Evolutionary conservation across 1,139 yeast genomes (phyloP), one percentile per base, ranked within the genome.

Genomic region (Lodderomyces orthopsilosis): DNA sequence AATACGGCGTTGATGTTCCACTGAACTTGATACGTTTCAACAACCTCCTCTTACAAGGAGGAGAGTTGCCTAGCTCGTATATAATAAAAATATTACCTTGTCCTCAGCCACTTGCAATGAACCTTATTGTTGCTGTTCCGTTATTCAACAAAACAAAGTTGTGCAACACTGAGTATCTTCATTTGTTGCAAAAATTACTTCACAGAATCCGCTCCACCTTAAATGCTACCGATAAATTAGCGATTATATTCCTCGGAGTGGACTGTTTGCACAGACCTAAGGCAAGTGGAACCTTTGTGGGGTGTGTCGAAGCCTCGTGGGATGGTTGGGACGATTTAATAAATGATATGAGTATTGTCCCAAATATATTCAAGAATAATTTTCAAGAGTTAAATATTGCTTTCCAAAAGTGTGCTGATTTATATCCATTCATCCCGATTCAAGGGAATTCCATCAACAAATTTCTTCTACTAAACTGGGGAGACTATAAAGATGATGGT

Each of bases 261-360:
- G 72, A 76, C 51, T 72, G 76, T 1, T 46, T 50, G 1, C 63
- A 70, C 15, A 61, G 45, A 33, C 59, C 65, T 2, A 53, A 68
- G 6, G 55, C 62, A 22, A 57, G 62, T 33, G 83, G 83, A 0
- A 69, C 79, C 9, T 82, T 76, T 53, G 66, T 79, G 43, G 86
- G 87, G 0, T 75, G 81, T 54, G 68, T 72, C 2, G 61, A 66
- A 14, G 62, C 69, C n/a, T 49, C 55, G 2, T 82, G 87, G 87
- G 65, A 67, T 22, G 85, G 83, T 0, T 81, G 87, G 85, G 62
- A 65, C 22, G 66, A 68, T 1, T 54, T 81, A 8, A 56, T 81
- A 12, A 62, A 67, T 7, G 73, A 68, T 10, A 58, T 81, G 10
- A 55, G 61, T 33, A 67, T 76, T 13, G 65, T 60, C 18, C 50